phyloP scores from a whole-genome alignment of 371 early-diverging fungal species.

The Circinella umbellata region DNA sequence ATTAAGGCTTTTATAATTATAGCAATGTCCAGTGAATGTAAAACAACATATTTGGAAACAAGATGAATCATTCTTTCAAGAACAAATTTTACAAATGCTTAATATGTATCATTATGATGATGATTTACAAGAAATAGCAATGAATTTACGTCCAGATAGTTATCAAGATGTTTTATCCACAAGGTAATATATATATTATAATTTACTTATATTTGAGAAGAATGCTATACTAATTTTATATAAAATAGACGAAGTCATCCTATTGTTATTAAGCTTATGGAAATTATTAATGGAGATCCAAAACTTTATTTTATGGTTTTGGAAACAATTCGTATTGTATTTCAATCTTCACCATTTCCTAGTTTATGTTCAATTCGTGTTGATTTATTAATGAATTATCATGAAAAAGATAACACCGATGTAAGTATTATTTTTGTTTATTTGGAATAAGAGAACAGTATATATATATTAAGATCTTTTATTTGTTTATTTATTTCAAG shows the following conservation, averaged over 20 bases:
- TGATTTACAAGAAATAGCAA: constrained; percentile 41
- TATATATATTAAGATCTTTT: not conserved
- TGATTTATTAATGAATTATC: constrained; percentile 73
- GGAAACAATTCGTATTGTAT: constrained; percentile 61
- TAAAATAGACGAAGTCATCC: constrained; percentile 59
- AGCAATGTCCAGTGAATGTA: constrained; percentile 46
- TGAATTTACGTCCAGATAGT: constrained; percentile 55
- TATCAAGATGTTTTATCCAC: constrained; percentile 53
- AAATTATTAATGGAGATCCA: constrained; percentile 58
- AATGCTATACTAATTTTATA: not conserved
- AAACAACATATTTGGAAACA: constrained; percentile 56
- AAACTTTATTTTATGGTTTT: constrained; percentile 65
- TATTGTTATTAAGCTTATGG: constrained; percentile 53
- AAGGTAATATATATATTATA: constrained; percentile 34
- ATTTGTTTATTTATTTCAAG: constrained; percentile 21
- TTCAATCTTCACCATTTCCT: constrained; percentile 61
- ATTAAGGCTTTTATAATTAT: not conserved
- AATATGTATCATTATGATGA: constrained; percentile 51
- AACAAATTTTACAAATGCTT: constrained; percentile 44
- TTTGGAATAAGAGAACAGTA: too few relatives aligned
- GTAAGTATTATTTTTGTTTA: constrained; percentile 26
- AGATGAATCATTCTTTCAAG: constrained; percentile 49
- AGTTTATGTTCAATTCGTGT: constrained; percentile 68
- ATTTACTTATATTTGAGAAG: not conserved
- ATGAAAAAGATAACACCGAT: constrained; percentile 56